Base-by-base conservation (phyloP, 495 filamentous ascomycete species). In the Pyronema omphalodes region DNA sequence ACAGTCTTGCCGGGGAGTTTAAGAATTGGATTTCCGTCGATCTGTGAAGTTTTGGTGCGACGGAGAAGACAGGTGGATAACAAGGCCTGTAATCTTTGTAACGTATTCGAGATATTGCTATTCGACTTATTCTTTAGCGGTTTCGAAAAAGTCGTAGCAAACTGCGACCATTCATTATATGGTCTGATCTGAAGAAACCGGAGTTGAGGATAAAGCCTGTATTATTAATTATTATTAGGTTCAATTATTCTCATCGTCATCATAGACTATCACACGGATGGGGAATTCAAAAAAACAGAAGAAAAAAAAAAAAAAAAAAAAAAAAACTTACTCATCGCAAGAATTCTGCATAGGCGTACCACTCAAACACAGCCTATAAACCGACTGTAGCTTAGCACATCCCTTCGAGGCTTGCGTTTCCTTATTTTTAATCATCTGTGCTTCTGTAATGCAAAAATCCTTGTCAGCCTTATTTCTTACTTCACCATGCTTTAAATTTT, bases 301-400 rank as follows among this genome's bases (percentile, higher is more conserved):
- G n/a, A n/a, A n/a, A n/a, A n/a, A n/a, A n/a, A n/a, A n/a, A n/a
- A n/a, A n/a, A n/a, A n/a, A n/a, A n/a, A n/a, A n/a, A n/a, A n/a
- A n/a, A n/a, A 39, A 44, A 6, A 34, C 62, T 40, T 53, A 65
- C 62, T 95, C 91, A 34, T 75, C 73, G 2, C 89, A 77, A 11
- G 73, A 78, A 60, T 98, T 96, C 81, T 91, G 88, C 80, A 94
- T 93, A 0, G 91, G 91, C 0, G 87, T 95, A 6, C 91, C 91
- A 9, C 84, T 93, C 67, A 98, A 78, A 61, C 86, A 93, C 68
- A 87, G 83, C 14, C 91, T 71, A 59, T 83, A 78, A 33, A 69
- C 75, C 12, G 84, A 69, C 45, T 77, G 67, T 7, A 95, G 71
- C 6, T 68, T 60, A 60, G 68, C 76, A 23, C 76, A 79, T 6